A percentile compares a stretch with the other conserved stretches of the same genome.
These are phyloP conservation scores for Theileria parva DNA, from an alignment of 169 alveolate species.

Conservation along the genomic window DNA sequence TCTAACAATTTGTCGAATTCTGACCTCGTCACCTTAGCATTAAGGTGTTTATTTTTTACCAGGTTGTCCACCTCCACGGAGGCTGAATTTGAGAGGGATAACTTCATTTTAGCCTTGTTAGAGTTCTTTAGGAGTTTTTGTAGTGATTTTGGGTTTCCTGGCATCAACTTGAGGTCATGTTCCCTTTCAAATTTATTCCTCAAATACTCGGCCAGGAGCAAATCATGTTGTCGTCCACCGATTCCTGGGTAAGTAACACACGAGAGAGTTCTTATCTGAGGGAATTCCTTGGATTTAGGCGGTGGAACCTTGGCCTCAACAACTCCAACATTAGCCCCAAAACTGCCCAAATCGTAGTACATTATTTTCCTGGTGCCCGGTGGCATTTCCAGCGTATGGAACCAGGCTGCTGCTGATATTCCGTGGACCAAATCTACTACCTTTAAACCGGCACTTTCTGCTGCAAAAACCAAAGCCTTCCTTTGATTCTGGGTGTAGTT, in stretches of 20 bases:
- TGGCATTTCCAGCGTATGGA: slow-evolving; percentile 66
- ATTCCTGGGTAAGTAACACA: slow-evolving; percentile 40
- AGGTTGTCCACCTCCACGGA: slow-evolving; percentile 41
- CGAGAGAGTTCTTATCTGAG: slow-evolving; percentile 29
- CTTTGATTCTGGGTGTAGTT: slow-evolving; percentile 72
- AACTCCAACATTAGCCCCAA: slow-evolving; percentile 71
- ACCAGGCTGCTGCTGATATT: slow-evolving; percentile 74
- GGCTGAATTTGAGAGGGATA: slow-evolving; percentile 34
- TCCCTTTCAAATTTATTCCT: slow-evolving; percentile 31
- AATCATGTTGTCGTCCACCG: slow-evolving; percentile 62
- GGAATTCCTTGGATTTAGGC: slow-evolving; percentile 4
- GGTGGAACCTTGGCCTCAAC: slow-evolving; percentile 64
- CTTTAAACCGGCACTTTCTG: slow-evolving; percentile 74
- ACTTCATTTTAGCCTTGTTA: slow-evolving; percentile 50
- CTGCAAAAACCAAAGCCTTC: slow-evolving; percentile 67
- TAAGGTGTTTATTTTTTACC: slow-evolving; percentile 24
- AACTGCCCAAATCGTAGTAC: slow-evolving; percentile 76
- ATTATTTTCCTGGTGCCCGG: slow-evolving; percentile 71
- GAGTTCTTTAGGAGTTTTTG: slow-evolving; percentile 49
- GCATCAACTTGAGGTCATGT: slow-evolving; percentile 38
- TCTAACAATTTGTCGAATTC: slow-evolving; percentile 63
- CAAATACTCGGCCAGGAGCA: slow-evolving; percentile 44
- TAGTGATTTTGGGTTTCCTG: slow-evolving; percentile 54
- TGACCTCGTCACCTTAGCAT: slow-evolving; percentile 55
- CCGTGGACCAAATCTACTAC: slow-evolving; percentile 71